Conservation (phyloP, 306 rosid genomes). For the Amphicarpaea edgeworthii region DNA sequence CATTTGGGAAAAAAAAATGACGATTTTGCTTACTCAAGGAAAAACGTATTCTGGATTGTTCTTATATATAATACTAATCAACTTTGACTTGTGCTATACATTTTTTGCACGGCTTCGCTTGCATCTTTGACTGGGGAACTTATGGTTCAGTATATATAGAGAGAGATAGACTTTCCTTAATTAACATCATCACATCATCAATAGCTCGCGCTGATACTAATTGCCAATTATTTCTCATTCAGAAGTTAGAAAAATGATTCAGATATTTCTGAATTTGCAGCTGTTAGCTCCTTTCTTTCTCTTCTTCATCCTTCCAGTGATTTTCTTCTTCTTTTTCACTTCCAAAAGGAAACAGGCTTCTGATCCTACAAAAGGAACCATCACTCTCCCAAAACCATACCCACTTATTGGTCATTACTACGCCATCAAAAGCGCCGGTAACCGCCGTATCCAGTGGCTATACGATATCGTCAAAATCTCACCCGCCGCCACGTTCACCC, state of each 20-base stretch:
- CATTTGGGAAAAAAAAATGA: background rate
- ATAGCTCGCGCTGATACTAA: background rate
- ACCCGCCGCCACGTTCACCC: conserved; percentile 62
- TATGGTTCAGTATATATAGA: background rate
- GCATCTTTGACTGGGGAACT: too few relatives aligned
- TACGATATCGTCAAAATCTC: conserved; percentile 57
- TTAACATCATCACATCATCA: background rate
- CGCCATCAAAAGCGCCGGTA: conserved; percentile 1
- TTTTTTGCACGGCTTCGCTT: background rate
- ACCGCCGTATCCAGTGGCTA: conserved; percentile 62
- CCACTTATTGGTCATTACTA: conserved; percentile 49
- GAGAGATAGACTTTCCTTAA: background rate
- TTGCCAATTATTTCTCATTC: background rate
- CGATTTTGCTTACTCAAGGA: background rate
- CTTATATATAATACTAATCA: too few relatives aligned
- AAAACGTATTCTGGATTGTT: too few relatives aligned
- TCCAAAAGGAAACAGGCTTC: too few relatives aligned
- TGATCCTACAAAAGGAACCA: conserved; percentile 29
- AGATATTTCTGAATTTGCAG: background rate
- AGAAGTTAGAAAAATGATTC: background rate
- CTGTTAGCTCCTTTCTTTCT: background rate
- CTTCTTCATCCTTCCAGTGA: conserved; percentile 29
- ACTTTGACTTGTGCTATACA: too few relatives aligned
- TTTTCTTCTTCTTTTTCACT: conserved; percentile 24
- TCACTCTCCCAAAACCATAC: conserved; percentile 19